These are phyloP conservation scores for Angomonas ambiguus DNA, from an alignment of 208 protist species.

Conservation along the genomic window DNA sequence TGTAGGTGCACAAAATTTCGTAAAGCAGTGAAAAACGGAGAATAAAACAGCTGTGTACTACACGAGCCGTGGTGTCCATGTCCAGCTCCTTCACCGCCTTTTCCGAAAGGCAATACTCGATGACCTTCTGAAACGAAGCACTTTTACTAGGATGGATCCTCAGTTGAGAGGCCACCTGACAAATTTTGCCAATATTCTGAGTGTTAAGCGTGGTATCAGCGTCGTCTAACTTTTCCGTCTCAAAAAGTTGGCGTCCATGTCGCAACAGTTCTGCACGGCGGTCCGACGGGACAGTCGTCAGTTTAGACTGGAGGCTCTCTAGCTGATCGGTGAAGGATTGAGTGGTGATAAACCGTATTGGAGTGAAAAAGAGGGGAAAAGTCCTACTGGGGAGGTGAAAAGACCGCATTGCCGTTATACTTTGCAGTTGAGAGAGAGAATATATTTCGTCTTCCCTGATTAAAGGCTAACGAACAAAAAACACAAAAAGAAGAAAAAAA, in stretches of 20 bases:
- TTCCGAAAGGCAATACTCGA: constrained; percentile 37
- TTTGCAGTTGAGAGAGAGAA: no score
- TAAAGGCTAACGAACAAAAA: constrained; percentile 3
- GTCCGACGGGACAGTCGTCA: constrained; percentile 39
- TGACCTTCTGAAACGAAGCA: constrained; percentile 43
- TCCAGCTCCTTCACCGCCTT: constrained; percentile 51
- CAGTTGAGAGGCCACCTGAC: constrained; percentile 66
- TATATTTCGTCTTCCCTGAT: neutral
- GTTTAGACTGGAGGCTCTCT: constrained; percentile 72
- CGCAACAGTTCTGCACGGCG: constrained; percentile 57
- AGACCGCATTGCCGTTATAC: constrained; percentile 11
- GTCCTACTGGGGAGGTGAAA: neutral
- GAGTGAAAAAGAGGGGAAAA: neutral
- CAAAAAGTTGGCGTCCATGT: constrained; percentile 77
- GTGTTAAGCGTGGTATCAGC: constrained; percentile 43
- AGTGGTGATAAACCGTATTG: neutral
- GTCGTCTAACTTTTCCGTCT: constrained; percentile 77
- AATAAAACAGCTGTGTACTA: constrained; percentile 80
- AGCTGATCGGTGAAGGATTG: constrained; percentile 50
- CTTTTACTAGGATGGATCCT: constrained; percentile 65
- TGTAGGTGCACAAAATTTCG: constrained; percentile 79
- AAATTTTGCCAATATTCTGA: constrained; percentile 49
- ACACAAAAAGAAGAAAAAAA: neutral
- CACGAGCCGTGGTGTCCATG: constrained; percentile 52
- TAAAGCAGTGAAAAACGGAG: constrained; percentile 66